Conservation (phyloP, 345 rosid species). For the Leavenworthia alabamica region DNA sequence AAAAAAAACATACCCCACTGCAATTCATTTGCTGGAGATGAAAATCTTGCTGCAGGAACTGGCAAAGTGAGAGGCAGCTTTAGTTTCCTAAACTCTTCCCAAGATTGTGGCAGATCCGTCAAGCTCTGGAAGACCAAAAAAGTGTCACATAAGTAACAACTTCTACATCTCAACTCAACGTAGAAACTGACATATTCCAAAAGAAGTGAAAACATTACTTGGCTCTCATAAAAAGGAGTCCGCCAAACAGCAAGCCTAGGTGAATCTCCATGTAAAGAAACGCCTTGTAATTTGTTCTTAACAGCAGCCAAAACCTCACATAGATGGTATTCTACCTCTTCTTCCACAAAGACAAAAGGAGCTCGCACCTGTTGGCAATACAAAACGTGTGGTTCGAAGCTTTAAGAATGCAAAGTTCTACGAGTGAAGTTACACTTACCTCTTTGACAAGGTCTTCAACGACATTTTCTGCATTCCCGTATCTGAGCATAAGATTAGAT, state of each 20-base stretch:
- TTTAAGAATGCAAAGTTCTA: neutral
- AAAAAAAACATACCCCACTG: constrained; percentile 62
- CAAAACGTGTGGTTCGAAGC: neutral
- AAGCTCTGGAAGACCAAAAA: constrained; percentile 35
- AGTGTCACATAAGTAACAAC: constrained; percentile 1
- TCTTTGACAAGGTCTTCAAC: constrained; percentile 50
- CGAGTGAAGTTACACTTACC: constrained; percentile 31
- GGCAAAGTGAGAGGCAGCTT: constrained; percentile 40
- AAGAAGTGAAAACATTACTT: constrained; percentile 33
- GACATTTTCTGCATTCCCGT: constrained; percentile 61
- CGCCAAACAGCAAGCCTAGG: constrained; percentile 43
- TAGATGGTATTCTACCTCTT: constrained; percentile 68
- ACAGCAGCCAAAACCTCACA: constrained; percentile 36
- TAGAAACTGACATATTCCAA: constrained; percentile 2
- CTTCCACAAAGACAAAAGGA: constrained; percentile 53
- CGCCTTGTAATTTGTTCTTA: constrained; percentile 30
- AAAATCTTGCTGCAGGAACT: constrained; percentile 33
- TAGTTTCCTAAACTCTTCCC: constrained; percentile 53
- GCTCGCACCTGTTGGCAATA: constrained; percentile 55
- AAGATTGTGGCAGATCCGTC: constrained; percentile 50
- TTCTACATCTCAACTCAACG: neutral
- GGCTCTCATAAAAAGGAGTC: constrained; percentile 65
- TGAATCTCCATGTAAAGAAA: constrained; percentile 25
- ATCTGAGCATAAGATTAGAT: constrained; percentile 71
- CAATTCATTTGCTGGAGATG: constrained; percentile 34